Percentiles rank a stretch among this genome's conserved stretches.
Conservation (phyloP, 805 yeast species). For the Clavispora phyllophila region DNA sequence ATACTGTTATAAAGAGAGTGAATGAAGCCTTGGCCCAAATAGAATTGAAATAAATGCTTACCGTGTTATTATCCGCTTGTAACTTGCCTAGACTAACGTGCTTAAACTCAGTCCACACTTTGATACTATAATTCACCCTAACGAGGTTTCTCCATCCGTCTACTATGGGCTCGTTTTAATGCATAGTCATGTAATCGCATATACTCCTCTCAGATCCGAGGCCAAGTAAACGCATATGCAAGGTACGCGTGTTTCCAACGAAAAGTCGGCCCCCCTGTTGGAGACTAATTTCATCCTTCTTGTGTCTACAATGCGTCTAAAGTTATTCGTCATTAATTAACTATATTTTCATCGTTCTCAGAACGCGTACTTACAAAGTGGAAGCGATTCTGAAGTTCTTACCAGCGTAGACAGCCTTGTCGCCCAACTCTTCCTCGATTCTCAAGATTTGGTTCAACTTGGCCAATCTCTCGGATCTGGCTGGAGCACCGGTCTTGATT, state of each 20-base stretch:
- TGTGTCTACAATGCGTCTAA: not conserved
- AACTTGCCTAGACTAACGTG: too few relatives aligned
- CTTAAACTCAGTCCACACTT: too few relatives aligned
- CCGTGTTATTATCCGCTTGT: too few relatives aligned
- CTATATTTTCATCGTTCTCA: not conserved
- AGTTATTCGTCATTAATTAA: not conserved
- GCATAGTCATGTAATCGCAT: not conserved
- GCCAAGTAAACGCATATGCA: not conserved
- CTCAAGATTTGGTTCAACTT: conserved; percentile 97
- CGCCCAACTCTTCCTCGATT: conserved; percentile 98
- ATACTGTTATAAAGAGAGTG: conserved; percentile 39
- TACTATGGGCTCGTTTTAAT: too few relatives aligned
- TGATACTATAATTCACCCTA: too few relatives aligned
- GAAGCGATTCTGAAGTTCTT: conserved; percentile 67
- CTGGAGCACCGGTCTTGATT: conserved; percentile 99
- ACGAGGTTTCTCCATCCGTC: too few relatives aligned
- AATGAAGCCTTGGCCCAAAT: conserved; percentile 28
- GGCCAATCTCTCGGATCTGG: conserved; percentile 99
- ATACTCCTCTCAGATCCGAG: not conserved
- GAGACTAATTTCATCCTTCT: too few relatives aligned
- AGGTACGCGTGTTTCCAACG: not conserved
- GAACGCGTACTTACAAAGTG: conserved; percentile 27
- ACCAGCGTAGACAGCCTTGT: conserved; percentile 96
- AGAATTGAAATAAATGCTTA: not conserved
- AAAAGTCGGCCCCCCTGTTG: too few relatives aligned